Base-by-base conservation (phyloP, 2,329 filamentous ascomycete species). In the Tolypocladium nubicola region DNA sequence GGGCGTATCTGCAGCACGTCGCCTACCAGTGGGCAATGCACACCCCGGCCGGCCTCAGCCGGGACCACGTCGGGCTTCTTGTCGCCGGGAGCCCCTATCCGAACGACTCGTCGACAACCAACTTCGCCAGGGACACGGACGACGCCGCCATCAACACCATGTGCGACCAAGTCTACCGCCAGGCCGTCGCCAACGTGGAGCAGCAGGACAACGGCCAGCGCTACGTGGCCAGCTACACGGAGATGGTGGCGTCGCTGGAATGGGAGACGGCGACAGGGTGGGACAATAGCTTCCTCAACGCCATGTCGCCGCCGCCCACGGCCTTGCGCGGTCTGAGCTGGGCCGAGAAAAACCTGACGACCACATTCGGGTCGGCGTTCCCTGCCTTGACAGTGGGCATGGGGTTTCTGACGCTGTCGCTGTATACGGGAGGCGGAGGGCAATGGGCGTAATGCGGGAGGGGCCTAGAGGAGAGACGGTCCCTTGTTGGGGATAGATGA, bases 171-270 rank as follows among this genome's bases (percentile, higher is more conserved):
- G 35, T 52, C 33, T 52, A 52, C 37, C 33, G 14, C 50, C 33
- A 38, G 8, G 50, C 50, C 33, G 33, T 52, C 37, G 50, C 50
- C 19, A 52, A 52, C 50, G 50, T 26, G 33, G 50, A 52, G n/a
- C 19, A 23, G 50, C 9, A 66, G 64, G 65, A 54, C 64, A 14
- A 11, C 45, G 9, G 16, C 26, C 23, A 11, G 45, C 45, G 45
- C 8, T 49, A 49, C 45, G 45, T 49, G 45, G 45, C 45, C 45
- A 49, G 14, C 26, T 49, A 49, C 26, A 16, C 7, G 8, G 45
- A 49, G 16, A 33, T 49, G 4, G 1, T 33, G 16, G 45, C 23
- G 26, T 49, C 45, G 23, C 45, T 49, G 7, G 26, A 49, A 11
- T 49, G 14, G 45, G 26, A 33, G 16, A 9, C 3, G 14, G 26